phyloP scores from a whole-genome alignment of 441 rosid genomes.

The Lepidium campestre region DNA sequence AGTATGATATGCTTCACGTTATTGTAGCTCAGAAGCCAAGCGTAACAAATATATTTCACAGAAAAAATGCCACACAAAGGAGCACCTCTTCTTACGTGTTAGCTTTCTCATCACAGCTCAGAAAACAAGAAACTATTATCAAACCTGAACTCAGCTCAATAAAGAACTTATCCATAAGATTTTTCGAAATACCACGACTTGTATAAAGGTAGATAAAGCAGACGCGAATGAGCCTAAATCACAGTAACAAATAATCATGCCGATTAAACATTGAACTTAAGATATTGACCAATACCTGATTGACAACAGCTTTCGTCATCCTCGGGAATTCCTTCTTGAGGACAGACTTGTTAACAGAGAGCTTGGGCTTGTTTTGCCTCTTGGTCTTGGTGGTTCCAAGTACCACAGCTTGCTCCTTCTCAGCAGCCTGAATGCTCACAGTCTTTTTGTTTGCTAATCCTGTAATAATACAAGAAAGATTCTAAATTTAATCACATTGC shows the following conservation, averaged over 20 bases:
- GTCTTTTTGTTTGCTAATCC: conserved; percentile 35
- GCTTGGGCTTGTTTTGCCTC: conserved; percentile 47
- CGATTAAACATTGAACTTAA: neutral
- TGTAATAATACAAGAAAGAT: neutral
- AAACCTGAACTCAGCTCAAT: neutral
- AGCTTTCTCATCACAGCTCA: conserved; percentile 38
- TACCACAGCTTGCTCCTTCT: conserved; percentile 25
- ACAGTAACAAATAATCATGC: neutral
- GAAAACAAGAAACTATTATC: neutral
- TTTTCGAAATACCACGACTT: neutral
- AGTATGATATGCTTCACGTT: neutral
- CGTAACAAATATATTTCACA: conserved; percentile 51
- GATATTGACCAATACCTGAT: conserved; percentile 33
- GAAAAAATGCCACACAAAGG: conserved; percentile 33
- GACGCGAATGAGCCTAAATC: neutral
- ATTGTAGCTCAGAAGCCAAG: conserved; percentile 37
- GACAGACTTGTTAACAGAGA: conserved; percentile 45
- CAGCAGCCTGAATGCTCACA: conserved; percentile 23
- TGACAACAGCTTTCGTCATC: conserved; percentile 54
- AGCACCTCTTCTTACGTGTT: conserved; percentile 28
- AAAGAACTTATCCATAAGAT: neutral
- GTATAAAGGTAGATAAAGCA: too few relatives aligned
- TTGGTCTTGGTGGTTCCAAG: conserved; percentile 32
- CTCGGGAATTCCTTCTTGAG: conserved; percentile 54
- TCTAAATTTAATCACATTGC: neutral